Evolutionary conservation across 2,329 filamentous ascomycete genomes (phyloP).

Genomic region (Aspergillus fijiensis): DNA sequence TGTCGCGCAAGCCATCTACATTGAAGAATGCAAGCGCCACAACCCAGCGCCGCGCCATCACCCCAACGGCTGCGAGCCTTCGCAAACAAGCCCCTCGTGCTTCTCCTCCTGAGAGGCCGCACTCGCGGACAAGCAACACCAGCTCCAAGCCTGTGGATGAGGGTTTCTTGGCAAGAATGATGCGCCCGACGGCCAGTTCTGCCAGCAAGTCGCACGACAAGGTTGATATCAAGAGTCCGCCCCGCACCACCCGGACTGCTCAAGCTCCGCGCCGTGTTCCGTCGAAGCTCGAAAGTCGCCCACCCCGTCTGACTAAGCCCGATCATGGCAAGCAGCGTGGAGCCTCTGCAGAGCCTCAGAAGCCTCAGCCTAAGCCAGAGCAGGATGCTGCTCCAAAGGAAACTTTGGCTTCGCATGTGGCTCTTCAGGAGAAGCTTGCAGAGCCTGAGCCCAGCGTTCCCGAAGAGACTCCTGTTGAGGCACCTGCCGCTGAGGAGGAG

Average conservation of each 20-base stretch:
- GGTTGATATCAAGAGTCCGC: conserved; percentile 42
- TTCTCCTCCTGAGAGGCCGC: conserved; percentile 39
- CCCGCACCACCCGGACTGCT: conserved; percentile 28
- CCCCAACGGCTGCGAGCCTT: conserved; percentile 25
- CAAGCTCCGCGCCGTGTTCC: conserved; percentile 25
- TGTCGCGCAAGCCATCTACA: conserved; percentile 40
- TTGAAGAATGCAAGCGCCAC: conserved; percentile 29
- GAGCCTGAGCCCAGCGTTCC: conserved; percentile 3
- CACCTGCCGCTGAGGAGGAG: background rate
- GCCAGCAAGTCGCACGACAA: conserved; percentile 51
- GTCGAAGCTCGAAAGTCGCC: conserved; percentile 25
- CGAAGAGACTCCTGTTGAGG: conserved; percentile 5
- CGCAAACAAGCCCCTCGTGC: conserved; percentile 35
- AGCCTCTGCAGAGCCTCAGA: conserved; percentile 4
- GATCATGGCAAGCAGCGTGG: conserved; percentile 14
- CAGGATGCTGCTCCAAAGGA: conserved; percentile 3
- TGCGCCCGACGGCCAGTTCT: conserved; percentile 52
- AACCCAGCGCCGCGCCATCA: conserved; percentile 24
- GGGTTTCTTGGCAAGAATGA: conserved; percentile 52
- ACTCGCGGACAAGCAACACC: conserved; percentile 42
- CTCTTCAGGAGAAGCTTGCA: conserved; percentile 12
- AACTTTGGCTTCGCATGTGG: background rate
- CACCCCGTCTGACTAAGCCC: conserved; percentile 21
- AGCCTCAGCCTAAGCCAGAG: conserved; percentile 7
- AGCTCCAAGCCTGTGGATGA: conserved; percentile 44